phyloP scores from a whole-genome alignment of 805 yeast species.

The Yarrowia divulgata region DNA sequence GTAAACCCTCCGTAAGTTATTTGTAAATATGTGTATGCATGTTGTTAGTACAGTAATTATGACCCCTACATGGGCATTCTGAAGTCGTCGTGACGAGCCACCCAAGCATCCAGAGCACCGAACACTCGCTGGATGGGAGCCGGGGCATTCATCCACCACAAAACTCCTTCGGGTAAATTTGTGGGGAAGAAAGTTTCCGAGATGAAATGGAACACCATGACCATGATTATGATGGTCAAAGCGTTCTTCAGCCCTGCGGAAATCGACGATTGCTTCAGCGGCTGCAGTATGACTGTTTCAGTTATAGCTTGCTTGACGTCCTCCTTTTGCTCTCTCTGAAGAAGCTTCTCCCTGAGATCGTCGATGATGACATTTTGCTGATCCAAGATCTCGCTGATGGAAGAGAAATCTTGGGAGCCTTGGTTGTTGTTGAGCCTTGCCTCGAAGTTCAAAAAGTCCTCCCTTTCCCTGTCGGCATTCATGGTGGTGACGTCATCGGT shows the following conservation, averaged over 20 bases:
- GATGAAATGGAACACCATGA: slow-evolving; percentile 9
- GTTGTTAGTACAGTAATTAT: background rate
- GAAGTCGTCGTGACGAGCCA: slow-evolving; percentile 22
- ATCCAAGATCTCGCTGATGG: slow-evolving; percentile 12
- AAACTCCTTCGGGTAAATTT: slow-evolving; percentile 18
- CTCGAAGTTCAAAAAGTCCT: slow-evolving; percentile 3
- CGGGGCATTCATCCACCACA: slow-evolving; percentile 34
- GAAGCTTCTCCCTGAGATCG: slow-evolving; percentile 13
- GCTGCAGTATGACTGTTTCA: background rate
- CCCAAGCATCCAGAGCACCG: slow-evolving; percentile 27
- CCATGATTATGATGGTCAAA: background rate
- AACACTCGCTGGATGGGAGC: slow-evolving; percentile 18
- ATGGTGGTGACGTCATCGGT: background rate
- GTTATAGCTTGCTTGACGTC: background rate
- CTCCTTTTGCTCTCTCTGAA: background rate
- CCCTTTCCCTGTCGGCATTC: background rate
- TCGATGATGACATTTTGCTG: slow-evolving; percentile 30
- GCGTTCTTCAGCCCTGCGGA: background rate
- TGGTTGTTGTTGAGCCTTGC: background rate
- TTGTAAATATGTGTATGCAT: background rate
- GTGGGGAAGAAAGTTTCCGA: slow-evolving; percentile 28
- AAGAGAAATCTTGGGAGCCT: background rate
- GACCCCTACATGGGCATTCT: slow-evolving; percentile 15
- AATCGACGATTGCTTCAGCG: background rate
- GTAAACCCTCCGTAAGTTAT: background rate